Evolutionary conservation across 202 grass and related monocot species (phyloP), one percentile per base, ranked within the genome.

Genomic region (Panicum hallii): DNA sequence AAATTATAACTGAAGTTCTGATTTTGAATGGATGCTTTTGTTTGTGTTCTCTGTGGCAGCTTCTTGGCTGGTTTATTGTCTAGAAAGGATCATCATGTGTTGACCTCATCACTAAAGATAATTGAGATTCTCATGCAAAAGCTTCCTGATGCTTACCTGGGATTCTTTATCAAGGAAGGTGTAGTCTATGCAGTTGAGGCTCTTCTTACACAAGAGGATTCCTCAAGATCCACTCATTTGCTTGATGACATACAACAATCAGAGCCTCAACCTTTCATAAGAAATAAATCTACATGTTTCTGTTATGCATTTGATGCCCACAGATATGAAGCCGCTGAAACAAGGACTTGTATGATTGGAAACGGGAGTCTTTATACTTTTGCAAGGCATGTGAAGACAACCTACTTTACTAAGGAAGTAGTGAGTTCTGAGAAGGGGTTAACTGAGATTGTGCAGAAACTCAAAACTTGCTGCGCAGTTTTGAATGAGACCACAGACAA

Each of bases 81-180:
- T 66, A 88, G 92, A 78, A 99, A 96, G 91, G 90, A 99, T 91
- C 88, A 88, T 77, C 97, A 99, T 87, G 82, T 99, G 22, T 68
- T 99, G 78, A 83, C 89, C 71, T 88, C 87, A 68, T 89, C 97
- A 56, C 64, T 99, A 72, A 96, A 85, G 87, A 92, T 91, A 52
- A 86, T 99, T 17, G 97, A 99, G 82, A 91, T 94, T 88, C 93
- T 99, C 46, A 99, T 99, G 97, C 92, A 97, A 94, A 99, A 99
- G 80, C 88, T 99, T 87, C 93, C 97, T 16, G 82, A 88, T 91
- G 87, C 87, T 83, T 99, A 94, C 85, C 91, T 97, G 79, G 90
- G 86, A 73, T 99, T 85, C n/a, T 99, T 99, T 86, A 90, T 99
- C 85, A 97, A 99, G 81, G 97, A 97, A 94, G 97, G 97, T 43